Evolutionary conservation across 257 asterid genomes (phyloP).

Genomic region (Jasminum sambac): DNA sequence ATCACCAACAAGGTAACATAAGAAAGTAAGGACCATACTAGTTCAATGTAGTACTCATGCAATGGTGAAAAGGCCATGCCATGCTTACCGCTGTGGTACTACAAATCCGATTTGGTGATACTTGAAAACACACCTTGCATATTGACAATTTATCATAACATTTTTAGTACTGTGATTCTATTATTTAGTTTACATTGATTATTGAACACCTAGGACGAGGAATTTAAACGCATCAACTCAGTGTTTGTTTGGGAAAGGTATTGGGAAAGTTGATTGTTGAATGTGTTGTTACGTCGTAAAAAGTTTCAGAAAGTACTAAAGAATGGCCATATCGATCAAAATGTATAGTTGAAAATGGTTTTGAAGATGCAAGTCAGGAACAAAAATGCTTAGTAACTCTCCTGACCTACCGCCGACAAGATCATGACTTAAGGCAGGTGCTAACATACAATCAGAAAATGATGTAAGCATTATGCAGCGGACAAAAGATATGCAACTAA

Average conservation of each 20-base stretch:
- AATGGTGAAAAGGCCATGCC: not conserved
- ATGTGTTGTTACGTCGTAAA: too few species aligned
- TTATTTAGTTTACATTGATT: not conserved
- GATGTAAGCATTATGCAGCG: not conserved
- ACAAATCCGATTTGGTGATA: not conserved
- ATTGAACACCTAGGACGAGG: not conserved
- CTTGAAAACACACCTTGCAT: not conserved
- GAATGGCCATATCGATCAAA: too few species aligned
- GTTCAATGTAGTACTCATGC: not conserved
- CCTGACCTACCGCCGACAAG: not conserved
- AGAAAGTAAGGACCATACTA: not conserved
- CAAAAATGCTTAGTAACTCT: not conserved
- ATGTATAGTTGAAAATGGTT: too few species aligned
- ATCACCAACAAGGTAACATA: not conserved
- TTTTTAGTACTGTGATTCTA: not conserved
- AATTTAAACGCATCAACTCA: not conserved
- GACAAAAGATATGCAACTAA: not conserved
- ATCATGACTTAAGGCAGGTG: not conserved
- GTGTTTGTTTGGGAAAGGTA: not conserved
- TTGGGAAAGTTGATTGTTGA: too few species aligned
- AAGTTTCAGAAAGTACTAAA: too few species aligned
- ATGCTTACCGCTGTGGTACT: constrained; percentile 4
- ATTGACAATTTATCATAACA: not conserved
- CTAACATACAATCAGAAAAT: not conserved
- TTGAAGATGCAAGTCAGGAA: too few species aligned